Base-by-base conservation (phyloP, 2,329 filamentous ascomycete species). In the Didymella glomerata region DNA sequence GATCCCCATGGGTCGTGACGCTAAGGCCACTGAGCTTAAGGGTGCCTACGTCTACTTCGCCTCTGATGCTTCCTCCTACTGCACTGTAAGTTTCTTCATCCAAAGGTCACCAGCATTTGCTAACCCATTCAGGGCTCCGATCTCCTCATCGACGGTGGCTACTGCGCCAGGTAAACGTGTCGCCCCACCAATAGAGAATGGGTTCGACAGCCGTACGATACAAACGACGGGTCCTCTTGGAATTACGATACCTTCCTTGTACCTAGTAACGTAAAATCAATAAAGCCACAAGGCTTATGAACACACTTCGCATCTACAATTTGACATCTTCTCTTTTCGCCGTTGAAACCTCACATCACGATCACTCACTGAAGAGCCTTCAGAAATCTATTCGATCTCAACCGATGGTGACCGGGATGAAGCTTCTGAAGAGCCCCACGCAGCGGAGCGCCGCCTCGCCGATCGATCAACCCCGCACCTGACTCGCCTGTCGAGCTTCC, bases 41-140 rank as follows among this genome's bases (percentile, higher is more conserved):
- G 92, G 91, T 20, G 89, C 89, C 18, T 96, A 90, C 75, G 78
- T 96, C 47, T 95, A 93, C 77, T 82, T 96, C 56, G 90, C 90
- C 18, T 91, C 88, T 14, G 91, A 96, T 77, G 91, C 91, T 4
- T 86, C 89, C n/a, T 90, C 87, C 53, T 96, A 92, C 79, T 92
- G 89, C 18, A 96, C 91, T 9, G 92, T 76, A 67, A 69, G 74
- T 70, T 46, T 22, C 28, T n/a, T 18, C 9, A 9, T 20, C 9
- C 36, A 25, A 7, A n/a, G 1, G 0, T 24, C 22, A 25, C 0
- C 6, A 36, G 20, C 28, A 20, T 57, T 67, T 11, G 20, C 64
- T 67, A 70, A 80, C 56, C 18, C 28, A 28, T 1, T 2, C 32
- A 76, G 74, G 74, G 90, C 3, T 82, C 85, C 10, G 89, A 93